Evolutionary conservation across 495 filamentous ascomycete genomes (phyloP), one percentile per base, ranked within the genome.

Genomic region (Hyaloscypha variabilis): DNA sequence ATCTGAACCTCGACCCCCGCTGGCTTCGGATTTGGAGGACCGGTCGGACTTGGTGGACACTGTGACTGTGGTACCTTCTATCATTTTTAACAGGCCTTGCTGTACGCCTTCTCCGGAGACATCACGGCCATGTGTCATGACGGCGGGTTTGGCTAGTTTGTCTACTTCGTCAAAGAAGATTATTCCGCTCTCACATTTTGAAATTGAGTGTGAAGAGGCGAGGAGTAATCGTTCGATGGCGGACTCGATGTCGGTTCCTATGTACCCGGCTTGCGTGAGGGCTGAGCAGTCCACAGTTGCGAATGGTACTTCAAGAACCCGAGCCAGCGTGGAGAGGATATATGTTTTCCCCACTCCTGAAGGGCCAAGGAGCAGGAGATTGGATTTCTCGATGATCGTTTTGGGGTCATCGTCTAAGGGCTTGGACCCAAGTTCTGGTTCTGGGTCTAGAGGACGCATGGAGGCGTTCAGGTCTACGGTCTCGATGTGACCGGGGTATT

Each of bases 211-310:
- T 75, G 96, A 91, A 23, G 94, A 89, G 57, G 96, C 94, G 64
- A 93, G 90, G 10, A 99, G 80, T 31, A 99, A 83, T 28, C 94
- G 86, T 69, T 96, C 91, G 23, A 99, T 91, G 70, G 93, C 97
- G 0, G 91, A 87, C 71, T 99, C 95, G 52, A 91, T 94, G 72
- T 99, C 95, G 73, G 97, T 94, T 62, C 95, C 95, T 63, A 99
- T 97, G 72, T 99, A 99, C 17, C 95, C 95, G 6, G 95, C 93
- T 80, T 97, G 93, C 2, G 95, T 99, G 67, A 99, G 94, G 4
- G 95, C 90, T 17, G 96, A 98, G 77, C 96, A 98, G 74, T 99
- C 96, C 64, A 93, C 95, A 75, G 98, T 98, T 65, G 91, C 94
- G 74, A 99, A 97, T 0, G 95, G 96, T 1, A 98, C 95, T 59